Evolutionary conservation across 495 filamentous ascomycete genomes (phyloP), one percentile per base, ranked within the genome.

Genomic region (Chaetomidium leptoderma): DNA sequence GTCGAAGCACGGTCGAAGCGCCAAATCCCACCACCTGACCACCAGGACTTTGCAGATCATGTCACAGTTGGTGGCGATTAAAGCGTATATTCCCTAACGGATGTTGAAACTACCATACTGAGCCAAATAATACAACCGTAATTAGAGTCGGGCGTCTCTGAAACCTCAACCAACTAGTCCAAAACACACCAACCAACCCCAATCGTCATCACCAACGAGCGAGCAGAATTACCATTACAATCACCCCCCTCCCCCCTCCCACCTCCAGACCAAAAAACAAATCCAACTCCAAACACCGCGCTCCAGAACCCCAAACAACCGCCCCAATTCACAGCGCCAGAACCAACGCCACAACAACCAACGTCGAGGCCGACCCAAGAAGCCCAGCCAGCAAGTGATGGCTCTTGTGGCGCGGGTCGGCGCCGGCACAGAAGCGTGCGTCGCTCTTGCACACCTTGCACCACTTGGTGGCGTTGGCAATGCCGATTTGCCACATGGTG

Each of bases 361-460:
- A n/a, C 14, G 43, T 14, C 13, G 10, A 3, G 3, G 43, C 27
- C 7, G 27, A 48, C 13, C 45, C 45, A n/a, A 48, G 27, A 0
- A 48, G 7, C n/a, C 9, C 27, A 14, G 29, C 45, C 8, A 48
- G 17, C 2, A 33, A 0, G 7, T 48, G 29, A n/a, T 48, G 16
- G 45, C 23, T 27, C n/a, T 13, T n/a, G 3, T 21, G 24, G 26
- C n/a, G 50, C 24, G 36, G 24, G 29, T 52, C 42, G 30, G 43
- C 30, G 19, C 32, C 43, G 19, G 4, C 0, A 43, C 55, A 58
- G 35, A 58, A 58, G 29, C 3, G n/a, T 1, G 46, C 7, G 14
- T 17, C 14, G 23, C 39, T 52, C 55, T 36, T 29, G n/a, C 55
- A 58, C 17, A n/a, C 30, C 4, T 11, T 8, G 47, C 55, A 58